Evolutionary conservation across 169 alveolate genomes (phyloP), one percentile per base, ranked within the genome.

Genomic region (Amoebophrya sp.): DNA sequence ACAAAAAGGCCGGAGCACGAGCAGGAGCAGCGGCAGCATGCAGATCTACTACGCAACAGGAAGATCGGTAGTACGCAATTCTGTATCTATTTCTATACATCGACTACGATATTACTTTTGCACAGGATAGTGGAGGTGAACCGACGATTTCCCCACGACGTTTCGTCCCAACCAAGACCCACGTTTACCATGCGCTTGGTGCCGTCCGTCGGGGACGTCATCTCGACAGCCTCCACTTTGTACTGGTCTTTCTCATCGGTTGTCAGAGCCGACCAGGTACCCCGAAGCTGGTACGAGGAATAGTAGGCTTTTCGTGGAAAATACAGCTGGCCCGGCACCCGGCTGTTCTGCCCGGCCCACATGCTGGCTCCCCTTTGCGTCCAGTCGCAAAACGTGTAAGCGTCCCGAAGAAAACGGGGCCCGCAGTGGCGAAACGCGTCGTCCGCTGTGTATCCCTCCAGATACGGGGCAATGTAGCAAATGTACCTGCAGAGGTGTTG

Each of bases 391-490:
- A 66, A 66, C 1, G 83, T 25, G 35, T 66, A 66, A 0, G 83
- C 83, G 83, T 66, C 83, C 7, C 83, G 83, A 2, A 66, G 83
- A 66, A 66, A 66, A 2, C 83, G 83, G 18, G 83, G 32, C 35
- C 83, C 83, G 18, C 83, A 66, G 83, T 66, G 83, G 35, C 0
- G 12, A 7, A 0, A 1, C 12, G 35, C 0, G 18, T 66, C 83
- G 10, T 7, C 38, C 0, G 39, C 83, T 1, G 83, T 66, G 83
- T 66, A 25, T 66, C 83, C 83, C 38, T 0, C 32, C 29, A 66
- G 83, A n/a, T 66, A 66, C 83, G 83, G 83, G 18, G 83, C 83
- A 25, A 66, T 66, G 83, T 66, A 66, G 83, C 83, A 66, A 25
- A 66, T 66, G 83, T 66, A 66, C 83, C 83, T 66, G 54, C 54